Base-by-base conservation (phyloP, 2,329 filamentous ascomycete genomes). In the Colletotrichum eremochloae region DNA sequence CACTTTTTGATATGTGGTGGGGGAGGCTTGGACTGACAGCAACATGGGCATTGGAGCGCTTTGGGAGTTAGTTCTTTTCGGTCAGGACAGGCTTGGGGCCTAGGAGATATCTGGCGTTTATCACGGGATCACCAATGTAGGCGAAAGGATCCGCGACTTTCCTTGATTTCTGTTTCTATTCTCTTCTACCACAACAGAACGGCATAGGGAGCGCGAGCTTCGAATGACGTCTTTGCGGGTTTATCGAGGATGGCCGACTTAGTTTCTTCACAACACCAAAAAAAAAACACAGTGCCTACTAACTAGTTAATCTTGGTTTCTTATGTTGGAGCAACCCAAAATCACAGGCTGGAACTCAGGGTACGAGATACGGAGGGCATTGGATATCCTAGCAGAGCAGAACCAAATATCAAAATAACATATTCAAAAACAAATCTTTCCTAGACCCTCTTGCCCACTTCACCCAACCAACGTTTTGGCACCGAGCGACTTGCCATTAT, bases 291-390 rank as follows among this genome's bases (percentile, higher is more conserved):
- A 38, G 31, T 38, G 52, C n/a, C 20, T 33, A 50, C 24, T n/a
- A 33, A 53, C 46, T 53, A 71, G 64, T 68, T 71, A 58, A 72
- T 69, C 38, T 60, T 44, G 36, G 46, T 68, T 69, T 64, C 60
- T 31, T 68, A 57, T 56, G 66, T 64, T 48, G 58, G 53, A 31
- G 36, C 42, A 63, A 72, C 33, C 66, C 66, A 60, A 63, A 64
- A 72, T 69, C 58, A 64, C 52, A 72, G 69, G 69, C 65, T 72
- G 69, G 53, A 72, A 64, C 66, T 46, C 44, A 44, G 53, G 58
- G 53, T 50, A 64, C 40, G 69, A 72, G 69, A 63, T 69, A 64
- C 36, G 64, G 64, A 63, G 56, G 50, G 50, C 29, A 18, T 44
- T 64, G 65, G 60, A 63, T 55, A 68, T 68, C 69, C 42, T 53